Base-by-base conservation (phyloP, 2,329 filamentous ascomycete species). In the Fusarium foetens region DNA sequence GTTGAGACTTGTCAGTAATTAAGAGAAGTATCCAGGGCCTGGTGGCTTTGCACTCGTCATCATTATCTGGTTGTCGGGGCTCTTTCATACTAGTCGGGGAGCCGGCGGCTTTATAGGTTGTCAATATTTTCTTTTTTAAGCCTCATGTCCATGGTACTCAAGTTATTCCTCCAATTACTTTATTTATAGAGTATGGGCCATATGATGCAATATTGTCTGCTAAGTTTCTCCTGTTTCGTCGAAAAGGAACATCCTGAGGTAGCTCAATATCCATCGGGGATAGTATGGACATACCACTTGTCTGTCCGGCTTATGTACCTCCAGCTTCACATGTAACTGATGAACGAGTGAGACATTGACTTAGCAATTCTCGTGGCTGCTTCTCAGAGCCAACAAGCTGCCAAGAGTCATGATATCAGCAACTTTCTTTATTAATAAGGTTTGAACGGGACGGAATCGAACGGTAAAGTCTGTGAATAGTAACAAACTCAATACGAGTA, bases 21-120 rank as follows among this genome's bases (percentile, higher is more conserved):
- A 45, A 59, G 46, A 51, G 12, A 42, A 17, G n/a, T 45, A 46
- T 27, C 16, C 14, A 9, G 25, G 33, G 31, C 25, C 41, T 45
- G 43, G 58, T 58, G 59, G 27, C 14, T 51, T 72, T 72, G 70
- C 53, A 70, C 70, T 71, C 57, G 70, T 72, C 70, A 72, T 72
- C 54, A 51, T 25, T 70, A 55, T 54, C 58, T 62, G 46, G 52
- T 66, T 70, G 60, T 72, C 41, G 36, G 57, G 60, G 66, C 31
- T 41, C 57, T 68, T 33, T 39, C 43, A 59, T 54, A 23, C 43
- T 59, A 70, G 54, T 65, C 33, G 33, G 41, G 68, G 45, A 66
- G 25, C 69, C 39, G 29, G 51, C 23, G n/a, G 52, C 59, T 42
- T 62, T 59, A 48, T 41, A 53, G 35, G 39, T 27, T 45, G 39